Percentiles rank a stretch among this genome's conserved stretches.
Evolutionary conservation across 768 basidiomycete species (phyloP).

Genomic region (Auricularia sp.): DNA sequence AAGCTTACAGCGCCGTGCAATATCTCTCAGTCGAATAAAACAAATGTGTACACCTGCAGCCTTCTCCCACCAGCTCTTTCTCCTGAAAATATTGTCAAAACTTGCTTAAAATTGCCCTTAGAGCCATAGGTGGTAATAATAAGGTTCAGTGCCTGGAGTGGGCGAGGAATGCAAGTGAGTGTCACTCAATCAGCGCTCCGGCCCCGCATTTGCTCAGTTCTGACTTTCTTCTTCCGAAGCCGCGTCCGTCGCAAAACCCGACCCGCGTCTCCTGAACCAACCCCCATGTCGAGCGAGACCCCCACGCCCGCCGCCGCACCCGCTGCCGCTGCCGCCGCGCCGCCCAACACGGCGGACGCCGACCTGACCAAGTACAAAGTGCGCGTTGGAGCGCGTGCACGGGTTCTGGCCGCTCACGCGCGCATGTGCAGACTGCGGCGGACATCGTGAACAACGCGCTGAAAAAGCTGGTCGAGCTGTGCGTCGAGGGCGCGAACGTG

Average conservation of each 20-base stretch:
- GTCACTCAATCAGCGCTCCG: too few relatives aligned
- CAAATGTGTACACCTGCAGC: too few relatives aligned
- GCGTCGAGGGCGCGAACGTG: conserved; percentile 73
- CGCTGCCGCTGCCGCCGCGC: background rate
- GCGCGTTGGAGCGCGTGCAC: conserved; percentile 10
- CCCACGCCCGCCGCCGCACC: background rate
- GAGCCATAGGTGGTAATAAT: too few relatives aligned
- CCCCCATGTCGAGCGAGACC: background rate
- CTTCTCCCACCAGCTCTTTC: too few relatives aligned
- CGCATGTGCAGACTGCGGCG: conserved; percentile 59
- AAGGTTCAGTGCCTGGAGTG: too few relatives aligned
- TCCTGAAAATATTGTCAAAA: too few relatives aligned
- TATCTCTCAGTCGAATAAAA: too few relatives aligned
- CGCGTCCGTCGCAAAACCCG: background rate
- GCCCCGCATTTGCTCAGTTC: too few relatives aligned
- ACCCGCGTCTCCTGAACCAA: background rate
- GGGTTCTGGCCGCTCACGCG: conserved; percentile 10
- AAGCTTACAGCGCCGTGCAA: too few relatives aligned
- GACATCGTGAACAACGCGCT: conserved; percentile 80
- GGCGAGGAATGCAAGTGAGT: too few relatives aligned
- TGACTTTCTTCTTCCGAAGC: background rate
- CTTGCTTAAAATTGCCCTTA: too few relatives aligned
- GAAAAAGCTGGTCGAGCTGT: conserved; percentile 71
- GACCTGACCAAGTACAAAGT: conserved; percentile 89
- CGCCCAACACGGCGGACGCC: conserved; percentile 39